Conservation (phyloP, 495 filamentous ascomycete species). For the Pseudevernia furfuracea region DNA sequence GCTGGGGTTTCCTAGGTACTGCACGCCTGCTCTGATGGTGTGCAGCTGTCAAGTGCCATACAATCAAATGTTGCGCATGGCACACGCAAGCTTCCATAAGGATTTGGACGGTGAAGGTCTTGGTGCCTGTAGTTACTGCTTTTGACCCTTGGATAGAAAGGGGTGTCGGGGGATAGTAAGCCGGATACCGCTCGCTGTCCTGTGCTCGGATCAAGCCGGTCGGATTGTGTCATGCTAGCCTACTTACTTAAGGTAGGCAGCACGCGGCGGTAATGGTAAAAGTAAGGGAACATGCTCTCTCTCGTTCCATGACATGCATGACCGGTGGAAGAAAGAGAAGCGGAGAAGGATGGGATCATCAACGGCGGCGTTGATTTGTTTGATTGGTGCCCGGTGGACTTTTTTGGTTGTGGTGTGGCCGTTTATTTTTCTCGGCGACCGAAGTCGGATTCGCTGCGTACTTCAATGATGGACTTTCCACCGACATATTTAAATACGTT, state of each 20-base stretch:
- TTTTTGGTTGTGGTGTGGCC: neutral
- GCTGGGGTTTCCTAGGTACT: neutral
- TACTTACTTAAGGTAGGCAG: too few species aligned
- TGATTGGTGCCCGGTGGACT: neutral
- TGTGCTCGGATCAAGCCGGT: neutral
- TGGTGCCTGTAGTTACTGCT: neutral
- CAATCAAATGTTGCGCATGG: neutral
- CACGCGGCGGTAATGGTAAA: too few species aligned
- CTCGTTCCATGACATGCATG: too few species aligned
- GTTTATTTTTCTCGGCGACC: neutral
- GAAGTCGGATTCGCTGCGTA: neutral
- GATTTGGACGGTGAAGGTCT: neutral
- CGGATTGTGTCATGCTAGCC: neutral
- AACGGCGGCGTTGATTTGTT: neutral
- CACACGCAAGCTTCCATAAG: neutral
- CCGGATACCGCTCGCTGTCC: neutral
- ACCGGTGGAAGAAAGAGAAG: too few species aligned
- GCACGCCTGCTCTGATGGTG: neutral
- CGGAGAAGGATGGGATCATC: neutral
- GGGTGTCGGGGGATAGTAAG: neutral
- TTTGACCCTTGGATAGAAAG: too few species aligned
- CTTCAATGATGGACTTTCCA: neutral
- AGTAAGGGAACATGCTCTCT: too few species aligned
- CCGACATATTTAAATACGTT: too few species aligned
- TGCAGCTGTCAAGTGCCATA: neutral